phyloP scores from a whole-genome alignment of 2,329 filamentous ascomycete genomes.

The Apiospora marii region DNA sequence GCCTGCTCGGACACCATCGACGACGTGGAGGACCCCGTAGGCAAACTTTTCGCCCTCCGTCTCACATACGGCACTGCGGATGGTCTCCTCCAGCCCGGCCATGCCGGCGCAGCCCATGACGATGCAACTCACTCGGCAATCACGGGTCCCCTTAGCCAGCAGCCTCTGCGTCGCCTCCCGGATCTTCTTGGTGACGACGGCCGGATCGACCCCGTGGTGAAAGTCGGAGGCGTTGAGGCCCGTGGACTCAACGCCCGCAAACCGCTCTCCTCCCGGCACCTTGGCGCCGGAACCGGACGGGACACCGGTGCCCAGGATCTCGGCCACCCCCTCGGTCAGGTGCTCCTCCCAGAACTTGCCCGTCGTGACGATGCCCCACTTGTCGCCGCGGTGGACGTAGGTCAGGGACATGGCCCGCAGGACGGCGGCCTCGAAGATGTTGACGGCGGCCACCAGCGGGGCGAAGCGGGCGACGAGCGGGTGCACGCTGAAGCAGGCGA shows the following conservation, averaged over 20 bases:
- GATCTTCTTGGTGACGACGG: conserved; percentile 71
- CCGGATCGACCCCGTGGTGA: conserved; percentile 68
- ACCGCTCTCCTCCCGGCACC: conserved; percentile 60
- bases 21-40: conserved; percentile 64
- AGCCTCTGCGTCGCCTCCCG: conserved; percentile 74
- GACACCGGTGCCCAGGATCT: too few relatives aligned
- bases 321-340: conserved; percentile 69
- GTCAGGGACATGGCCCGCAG: conserved; percentile 66
- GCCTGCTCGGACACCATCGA: conserved; percentile 82
- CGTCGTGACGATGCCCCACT: conserved; percentile 89
- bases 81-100: conserved; percentile 82
- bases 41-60: conserved; percentile 68
- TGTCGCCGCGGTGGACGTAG: conserved; percentile 45
- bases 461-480: conserved; percentile 64
- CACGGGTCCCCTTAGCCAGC: conserved; percentile 53
- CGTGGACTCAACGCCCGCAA: conserved; percentile 83
- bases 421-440: conserved; percentile 89
- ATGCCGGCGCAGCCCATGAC: conserved; percentile 92
- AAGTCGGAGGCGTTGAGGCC: conserved; percentile 82
- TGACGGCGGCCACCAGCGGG: conserved; percentile 58
- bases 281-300: too few relatives aligned
- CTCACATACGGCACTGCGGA: conserved; percentile 72
- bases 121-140: conserved; percentile 64
- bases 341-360: conserved; percentile 84
- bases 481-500: conserved; percentile 90